phyloP scores from a whole-genome alignment of 257 asterid species.

The Cynanchum wilfordii region DNA sequence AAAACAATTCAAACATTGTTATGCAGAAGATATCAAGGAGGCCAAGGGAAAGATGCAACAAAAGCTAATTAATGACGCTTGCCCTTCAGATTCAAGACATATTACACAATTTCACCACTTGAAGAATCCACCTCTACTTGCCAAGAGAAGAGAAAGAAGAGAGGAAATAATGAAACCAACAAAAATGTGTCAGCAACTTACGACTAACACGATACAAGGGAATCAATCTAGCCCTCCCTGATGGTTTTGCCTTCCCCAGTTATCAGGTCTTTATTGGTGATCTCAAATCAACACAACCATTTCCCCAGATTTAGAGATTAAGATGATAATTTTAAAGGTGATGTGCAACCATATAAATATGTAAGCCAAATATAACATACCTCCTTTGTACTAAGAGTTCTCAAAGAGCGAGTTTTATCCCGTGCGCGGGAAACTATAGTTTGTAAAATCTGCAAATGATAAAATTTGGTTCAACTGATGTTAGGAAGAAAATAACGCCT shows the following conservation, averaged over 20 bases:
- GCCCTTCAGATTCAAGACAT: background rate
- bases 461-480: background rate
- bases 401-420: constrained; percentile 55
- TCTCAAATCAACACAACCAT: background rate
- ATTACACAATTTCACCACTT: background rate
- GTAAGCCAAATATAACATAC: constrained; percentile 24
- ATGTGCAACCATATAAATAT: background rate
- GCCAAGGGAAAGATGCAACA: background rate
- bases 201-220: background rate
- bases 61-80: background rate
- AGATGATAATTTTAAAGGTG: background rate
- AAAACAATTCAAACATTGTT: background rate
- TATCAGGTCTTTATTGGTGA: background rate
- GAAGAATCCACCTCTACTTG: background rate
- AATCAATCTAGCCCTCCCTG: background rate
- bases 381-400: constrained; percentile 97
- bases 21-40: constrained; percentile 1
- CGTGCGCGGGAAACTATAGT: constrained; percentile 62
- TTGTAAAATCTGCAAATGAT: constrained; percentile 73
- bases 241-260: background rate
- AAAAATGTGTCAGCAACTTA: background rate
- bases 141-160: background rate
- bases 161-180: background rate
- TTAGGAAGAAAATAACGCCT: background rate
- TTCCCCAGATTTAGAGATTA: background rate